phyloP scores from a whole-genome alignment of 306 rosid species.

The Dicorynia guianensis region DNA sequence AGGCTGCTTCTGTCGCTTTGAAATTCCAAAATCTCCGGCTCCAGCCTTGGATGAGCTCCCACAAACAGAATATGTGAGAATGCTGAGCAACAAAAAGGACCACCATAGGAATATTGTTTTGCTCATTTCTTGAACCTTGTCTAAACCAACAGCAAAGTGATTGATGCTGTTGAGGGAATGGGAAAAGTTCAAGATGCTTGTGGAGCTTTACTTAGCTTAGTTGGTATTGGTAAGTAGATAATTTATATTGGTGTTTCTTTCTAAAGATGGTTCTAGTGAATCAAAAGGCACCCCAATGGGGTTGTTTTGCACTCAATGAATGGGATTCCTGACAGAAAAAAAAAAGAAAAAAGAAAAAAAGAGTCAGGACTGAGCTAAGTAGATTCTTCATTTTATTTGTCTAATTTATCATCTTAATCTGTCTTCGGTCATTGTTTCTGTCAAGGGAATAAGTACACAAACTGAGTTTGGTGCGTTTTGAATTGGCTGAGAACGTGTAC shows the following conservation, averaged over 20 bases:
- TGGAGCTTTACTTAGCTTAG: constrained; percentile 8
- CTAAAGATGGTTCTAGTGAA: background rate
- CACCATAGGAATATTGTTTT: constrained; percentile 3
- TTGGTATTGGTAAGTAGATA: background rate
- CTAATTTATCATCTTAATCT: background rate
- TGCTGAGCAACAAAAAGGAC: constrained; percentile 44
- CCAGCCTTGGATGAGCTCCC: constrained; percentile 27
- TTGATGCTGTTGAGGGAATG: constrained; percentile 2
- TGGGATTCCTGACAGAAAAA: constrained; percentile 28
- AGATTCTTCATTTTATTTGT: background rate
- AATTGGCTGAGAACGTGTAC: constrained; percentile 15
- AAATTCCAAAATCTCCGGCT: constrained; percentile 11
- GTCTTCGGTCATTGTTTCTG: constrained; percentile 5
- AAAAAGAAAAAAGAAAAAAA: background rate
- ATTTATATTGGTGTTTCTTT: constrained; percentile 30
- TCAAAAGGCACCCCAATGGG: background rate
- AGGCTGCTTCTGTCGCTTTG: constrained; percentile 32
- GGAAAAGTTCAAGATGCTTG: background rate
- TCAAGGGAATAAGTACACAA: background rate
- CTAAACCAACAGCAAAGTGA: constrained; percentile 8
- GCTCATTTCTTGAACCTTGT: constrained; percentile 26
- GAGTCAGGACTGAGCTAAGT: background rate
- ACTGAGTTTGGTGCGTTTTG: background rate
- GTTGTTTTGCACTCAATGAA: constrained; percentile 17
- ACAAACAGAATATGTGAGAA: constrained; percentile 39